Evolutionary conservation across 192 early-diverging fungal genomes (phyloP), one percentile per base, ranked within the genome.

Genomic region (Linnemannia elongata): DNA sequence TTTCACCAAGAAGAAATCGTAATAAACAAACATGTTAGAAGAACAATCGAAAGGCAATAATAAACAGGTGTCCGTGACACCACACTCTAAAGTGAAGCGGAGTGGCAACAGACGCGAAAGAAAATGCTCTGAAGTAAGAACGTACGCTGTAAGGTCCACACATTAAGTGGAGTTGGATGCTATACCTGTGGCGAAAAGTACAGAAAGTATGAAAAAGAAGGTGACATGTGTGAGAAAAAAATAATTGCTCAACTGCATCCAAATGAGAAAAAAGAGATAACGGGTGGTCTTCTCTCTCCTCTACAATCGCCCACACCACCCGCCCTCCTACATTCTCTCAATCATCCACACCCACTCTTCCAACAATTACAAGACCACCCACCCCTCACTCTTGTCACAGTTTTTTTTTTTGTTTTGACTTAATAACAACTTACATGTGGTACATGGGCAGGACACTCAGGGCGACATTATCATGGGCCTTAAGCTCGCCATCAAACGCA

Each of bases 401-500:
- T 27, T 60, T 24, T n/a, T 27, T 24, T 8, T 22, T 24, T n/a
- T 27, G 6, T 8, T 22, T 60, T 10, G 7, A 1, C 20, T 6
- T 0, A 42, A 49, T 20, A 17, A 47, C 24, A 41, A 20, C 54
- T 55, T 77, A 77, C 52, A 77, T 55, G 27, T 77, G 76, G 42
- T 77, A 77, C 76, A 77, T 77, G 55, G 76, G 76, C 55, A 77
- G 12, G 36, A 77, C 76, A 57, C 60, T 69, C 42, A 77, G 41
- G 24, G 60, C 22, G 12, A 68, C 42, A 27, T 77, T 77, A 18
- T 77, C 63, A 77, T 68, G 76, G 13, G 76, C 35, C n/a, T 27
- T 60, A 0, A 83, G 54, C 44, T 60, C 66, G 22, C 47, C n/a
- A 74, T 94, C 92, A 77, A 93, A 88, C 10, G 63, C 71, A 35